A percentile compares a stretch with the other conserved stretches of the same genome.
These are phyloP conservation scores for Alternaria angustiovoidea DNA, from an alignment of 2,329 filamentous ascomycete genomes.

Conservation along the genomic window DNA sequence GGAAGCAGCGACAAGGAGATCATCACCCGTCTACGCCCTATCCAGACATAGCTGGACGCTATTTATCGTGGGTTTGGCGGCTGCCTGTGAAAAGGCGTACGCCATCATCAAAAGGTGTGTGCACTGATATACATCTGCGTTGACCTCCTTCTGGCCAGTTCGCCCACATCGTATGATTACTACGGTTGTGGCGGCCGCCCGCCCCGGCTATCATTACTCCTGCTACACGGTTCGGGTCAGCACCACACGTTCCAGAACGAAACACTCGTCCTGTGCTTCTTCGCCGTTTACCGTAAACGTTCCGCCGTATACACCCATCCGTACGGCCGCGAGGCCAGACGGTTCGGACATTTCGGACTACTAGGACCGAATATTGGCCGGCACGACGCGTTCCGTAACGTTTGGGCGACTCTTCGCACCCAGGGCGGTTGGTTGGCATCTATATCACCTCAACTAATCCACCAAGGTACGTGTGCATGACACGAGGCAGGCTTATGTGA, in stretches of 20 bases:
- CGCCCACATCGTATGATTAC: constrained; percentile 3
- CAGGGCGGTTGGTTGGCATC: background rate
- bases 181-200: constrained; percentile 5
- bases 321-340: background rate
- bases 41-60: constrained; percentile 1
- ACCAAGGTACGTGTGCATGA: background rate
- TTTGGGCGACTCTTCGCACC: background rate
- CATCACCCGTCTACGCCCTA: constrained; percentile 1
- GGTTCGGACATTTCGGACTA: background rate
- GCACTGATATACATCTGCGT: constrained; percentile 2
- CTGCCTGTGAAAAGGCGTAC: background rate
- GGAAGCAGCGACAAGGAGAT: constrained; percentile 1
- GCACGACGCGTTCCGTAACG: constrained; percentile 2
- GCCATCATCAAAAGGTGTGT: background rate
- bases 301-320: background rate
- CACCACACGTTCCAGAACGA: constrained; percentile 2
- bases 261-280: background rate
- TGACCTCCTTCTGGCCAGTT: background rate
- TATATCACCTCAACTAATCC: constrained; percentile 1
- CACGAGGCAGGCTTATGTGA: constrained; percentile 4
- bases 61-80: background rate
- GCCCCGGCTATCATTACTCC: background rate
- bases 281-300: background rate
- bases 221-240: background rate
- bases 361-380: constrained; percentile 2